These are phyloP conservation scores for Lactarius quietus DNA, from an alignment of 768 basidiomycete genomes.

Conservation along the genomic window DNA sequence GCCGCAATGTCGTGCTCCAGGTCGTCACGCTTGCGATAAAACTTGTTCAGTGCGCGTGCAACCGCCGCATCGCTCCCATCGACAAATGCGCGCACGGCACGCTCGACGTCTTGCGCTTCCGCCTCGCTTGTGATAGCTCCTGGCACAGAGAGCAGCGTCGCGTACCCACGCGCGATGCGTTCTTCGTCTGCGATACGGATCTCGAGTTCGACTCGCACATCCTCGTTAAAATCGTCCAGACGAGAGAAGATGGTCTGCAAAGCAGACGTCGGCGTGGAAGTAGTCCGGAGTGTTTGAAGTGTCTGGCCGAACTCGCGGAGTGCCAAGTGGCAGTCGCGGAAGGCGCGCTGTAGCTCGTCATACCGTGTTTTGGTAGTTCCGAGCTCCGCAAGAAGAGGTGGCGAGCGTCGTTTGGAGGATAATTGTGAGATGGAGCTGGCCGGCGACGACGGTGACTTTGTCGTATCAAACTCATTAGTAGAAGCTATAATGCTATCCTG, in stretches of 20 bases:
- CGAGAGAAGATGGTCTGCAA: conserved; percentile 54
- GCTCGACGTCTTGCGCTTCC: conserved; percentile 41
- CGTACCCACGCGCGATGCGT: conserved; percentile 61
- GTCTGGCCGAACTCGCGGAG: conserved; percentile 53
- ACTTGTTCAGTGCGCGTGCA: conserved; percentile 43
- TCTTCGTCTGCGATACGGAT: conserved; percentile 72
- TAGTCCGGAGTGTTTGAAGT: conserved; percentile 29
- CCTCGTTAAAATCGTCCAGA: conserved; percentile 71
- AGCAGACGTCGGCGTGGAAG: conserved; percentile 30
- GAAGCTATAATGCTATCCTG: conserved; percentile 12
- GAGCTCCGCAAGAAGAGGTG: conserved; percentile 46
- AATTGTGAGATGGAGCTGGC: not conserved
- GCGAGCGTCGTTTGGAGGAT: not conserved
- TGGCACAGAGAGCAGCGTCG: conserved; percentile 59
- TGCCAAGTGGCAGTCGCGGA: conserved; percentile 67
- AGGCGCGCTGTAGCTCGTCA: conserved; percentile 54
- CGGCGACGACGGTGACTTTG: conserved; percentile 7
- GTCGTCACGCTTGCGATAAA: conserved; percentile 62
- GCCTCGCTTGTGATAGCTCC: conserved; percentile 40
- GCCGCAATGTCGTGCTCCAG: conserved; percentile 73
- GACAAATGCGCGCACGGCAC: conserved; percentile 53
- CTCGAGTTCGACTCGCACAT: conserved; percentile 78
- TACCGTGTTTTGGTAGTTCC: conserved; percentile 49
- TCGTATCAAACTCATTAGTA: conserved; percentile 8
- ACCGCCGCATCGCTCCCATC: conserved; percentile 50